Evolutionary conservation across 495 filamentous ascomycete species (phyloP).

Genomic region (Tuber borchii): DNA sequence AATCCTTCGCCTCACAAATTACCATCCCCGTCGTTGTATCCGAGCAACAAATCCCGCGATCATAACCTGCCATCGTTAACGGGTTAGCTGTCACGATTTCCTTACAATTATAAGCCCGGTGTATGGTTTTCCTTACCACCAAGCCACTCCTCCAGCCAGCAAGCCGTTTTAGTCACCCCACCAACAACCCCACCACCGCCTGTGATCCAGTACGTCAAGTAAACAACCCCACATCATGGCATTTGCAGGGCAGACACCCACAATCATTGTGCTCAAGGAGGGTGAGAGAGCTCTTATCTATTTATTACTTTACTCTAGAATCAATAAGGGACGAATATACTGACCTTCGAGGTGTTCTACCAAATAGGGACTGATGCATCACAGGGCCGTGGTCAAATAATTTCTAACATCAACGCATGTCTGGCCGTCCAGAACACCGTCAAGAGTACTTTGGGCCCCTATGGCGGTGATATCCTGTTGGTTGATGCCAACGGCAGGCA

Average conservation of each 20-base stretch:
- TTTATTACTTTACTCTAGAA: slow-evolving; percentile 21
- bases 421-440: slow-evolving; percentile 94
- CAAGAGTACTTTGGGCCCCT: slow-evolving; percentile 91
- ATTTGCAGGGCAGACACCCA: slow-evolving; percentile 96
- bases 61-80: background rate
- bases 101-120: background rate
- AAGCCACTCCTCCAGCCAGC: background rate
- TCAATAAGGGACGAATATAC: slow-evolving; percentile 30
- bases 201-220: background rate
- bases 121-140: background rate
- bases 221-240: slow-evolving; percentile 57
- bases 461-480: slow-evolving; percentile 90
- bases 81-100: background rate
- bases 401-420: slow-evolving; percentile 98
- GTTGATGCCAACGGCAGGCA: slow-evolving; percentile 91
- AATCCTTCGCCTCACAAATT: background rate
- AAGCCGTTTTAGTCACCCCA: background rate
- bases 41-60: background rate
- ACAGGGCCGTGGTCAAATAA: slow-evolving; percentile 92
- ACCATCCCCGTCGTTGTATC: background rate
- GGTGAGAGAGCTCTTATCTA: slow-evolving; percentile 52
- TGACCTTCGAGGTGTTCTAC: slow-evolving; percentile 15
- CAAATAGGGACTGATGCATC: slow-evolving; percentile 84
- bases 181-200: background rate
- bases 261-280: slow-evolving; percentile 97